Evolutionary conservation across 495 filamentous ascomycete genomes (phyloP).

Genomic region (Penicillium goetzii): DNA sequence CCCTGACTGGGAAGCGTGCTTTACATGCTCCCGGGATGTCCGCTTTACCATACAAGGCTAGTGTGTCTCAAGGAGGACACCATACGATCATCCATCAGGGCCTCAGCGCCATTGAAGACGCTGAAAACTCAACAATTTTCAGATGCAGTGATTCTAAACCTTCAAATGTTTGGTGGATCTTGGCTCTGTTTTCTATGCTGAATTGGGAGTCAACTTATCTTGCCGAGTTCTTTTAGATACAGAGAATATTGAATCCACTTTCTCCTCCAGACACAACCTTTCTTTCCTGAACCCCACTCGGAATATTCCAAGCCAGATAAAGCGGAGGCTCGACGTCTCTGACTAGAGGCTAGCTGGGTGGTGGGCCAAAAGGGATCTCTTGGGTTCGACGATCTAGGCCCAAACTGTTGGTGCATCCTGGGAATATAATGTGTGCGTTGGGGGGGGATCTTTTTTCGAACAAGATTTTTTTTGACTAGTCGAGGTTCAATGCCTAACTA

Average conservation of each 20-base stretch:
- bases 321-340: slow-evolving; percentile 5
- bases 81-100: too few species aligned
- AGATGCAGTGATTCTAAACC: neutral
- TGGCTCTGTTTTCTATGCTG: slow-evolving; percentile 1
- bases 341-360: too few species aligned
- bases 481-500: too few species aligned
- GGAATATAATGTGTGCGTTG: too few species aligned
- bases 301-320: slow-evolving; percentile 4
- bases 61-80: too few species aligned
- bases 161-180: slow-evolving; percentile 4
- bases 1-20: too few species aligned
- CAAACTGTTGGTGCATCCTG: slow-evolving; percentile 2
- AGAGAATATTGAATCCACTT: neutral
- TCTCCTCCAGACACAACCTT: neutral
- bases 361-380: neutral
- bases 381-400: neutral
- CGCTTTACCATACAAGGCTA: too few species aligned
- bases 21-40: too few species aligned
- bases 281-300: neutral
- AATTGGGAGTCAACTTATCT: neutral
- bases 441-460: too few species aligned
- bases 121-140: too few species aligned
- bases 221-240: slow-evolving; percentile 3
- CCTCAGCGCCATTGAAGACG: too few species aligned
- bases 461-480: too few species aligned